phyloP scores from a whole-genome alignment of 352 stramenopile species.

The Phytophthora parvispora region DNA sequence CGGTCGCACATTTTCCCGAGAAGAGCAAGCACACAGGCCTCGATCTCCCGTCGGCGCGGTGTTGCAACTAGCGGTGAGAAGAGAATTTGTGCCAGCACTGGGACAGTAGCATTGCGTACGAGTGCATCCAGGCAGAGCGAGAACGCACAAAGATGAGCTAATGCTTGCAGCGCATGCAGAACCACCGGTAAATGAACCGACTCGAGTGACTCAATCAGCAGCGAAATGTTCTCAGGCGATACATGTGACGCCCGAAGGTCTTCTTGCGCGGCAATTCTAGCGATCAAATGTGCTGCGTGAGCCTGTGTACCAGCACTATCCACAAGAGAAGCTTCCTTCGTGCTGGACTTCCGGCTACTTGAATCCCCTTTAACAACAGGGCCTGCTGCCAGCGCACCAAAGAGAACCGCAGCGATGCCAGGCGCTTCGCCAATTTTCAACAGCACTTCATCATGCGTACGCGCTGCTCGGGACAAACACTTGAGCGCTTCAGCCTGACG shows the following conservation, averaged over 20 bases:
- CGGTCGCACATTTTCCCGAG: constrained; percentile 64
- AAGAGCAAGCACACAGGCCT: constrained; percentile 50
- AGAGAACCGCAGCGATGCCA: constrained; percentile 55
- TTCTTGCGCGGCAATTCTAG: constrained; percentile 61
- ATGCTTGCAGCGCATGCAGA: constrained; percentile 61
- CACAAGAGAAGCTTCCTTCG: not conserved
- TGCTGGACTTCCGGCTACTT: constrained; percentile 5
- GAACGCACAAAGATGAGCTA: constrained; percentile 71
- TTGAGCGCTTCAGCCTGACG: constrained; percentile 69
- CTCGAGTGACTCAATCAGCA: constrained; percentile 79
- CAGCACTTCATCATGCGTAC: constrained; percentile 72
- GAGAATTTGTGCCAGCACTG: constrained; percentile 80
- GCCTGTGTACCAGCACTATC: constrained; percentile 50
- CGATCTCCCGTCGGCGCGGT: constrained; percentile 31
- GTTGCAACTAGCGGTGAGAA: constrained; percentile 57
- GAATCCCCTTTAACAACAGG: not conserved
- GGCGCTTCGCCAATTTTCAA: constrained; percentile 66
- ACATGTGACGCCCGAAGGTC: constrained; percentile 60
- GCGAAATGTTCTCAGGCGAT: constrained; percentile 62
- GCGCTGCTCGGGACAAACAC: constrained; percentile 64
- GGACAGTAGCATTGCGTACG: constrained; percentile 77
- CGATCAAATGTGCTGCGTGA: constrained; percentile 71
- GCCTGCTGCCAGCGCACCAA: constrained; percentile 41
- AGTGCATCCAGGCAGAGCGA: constrained; percentile 74
- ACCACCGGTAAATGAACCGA: constrained; percentile 79